Conservation (phyloP, 495 filamentous ascomycete species). For the Penicillium lagena region DNA sequence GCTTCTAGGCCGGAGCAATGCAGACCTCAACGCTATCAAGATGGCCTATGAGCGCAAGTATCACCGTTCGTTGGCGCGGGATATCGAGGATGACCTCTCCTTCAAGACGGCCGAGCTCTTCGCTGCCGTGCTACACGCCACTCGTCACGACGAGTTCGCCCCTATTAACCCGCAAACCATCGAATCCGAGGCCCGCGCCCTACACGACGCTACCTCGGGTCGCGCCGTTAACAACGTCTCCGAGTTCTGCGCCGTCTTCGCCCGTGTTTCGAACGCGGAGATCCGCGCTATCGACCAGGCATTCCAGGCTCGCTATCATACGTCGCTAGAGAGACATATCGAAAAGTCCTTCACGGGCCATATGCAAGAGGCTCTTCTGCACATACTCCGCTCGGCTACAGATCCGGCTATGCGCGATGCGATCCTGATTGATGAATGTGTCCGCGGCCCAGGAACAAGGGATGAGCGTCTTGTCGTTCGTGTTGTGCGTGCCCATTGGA, state of each 20-base stretch:
- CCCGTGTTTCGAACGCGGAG: slow-evolving; percentile 66
- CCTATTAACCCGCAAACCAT: slow-evolving; percentile 63
- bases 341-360: slow-evolving; percentile 81
- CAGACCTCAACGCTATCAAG: slow-evolving; percentile 79
- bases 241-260: slow-evolving; percentile 70
- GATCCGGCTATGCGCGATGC: slow-evolving; percentile 83
- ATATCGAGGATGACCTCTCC: slow-evolving; percentile 71
- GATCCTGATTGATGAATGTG: slow-evolving; percentile 69
- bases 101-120: slow-evolving; percentile 81
- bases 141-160: slow-evolving; percentile 65
- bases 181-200: slow-evolving; percentile 62
- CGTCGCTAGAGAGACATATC: slow-evolving; percentile 63
- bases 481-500: slow-evolving; percentile 75
- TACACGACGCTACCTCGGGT: slow-evolving; percentile 68
- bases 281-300: slow-evolving; percentile 69
- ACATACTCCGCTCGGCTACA: slow-evolving; percentile 66
- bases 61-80: slow-evolving; percentile 52
- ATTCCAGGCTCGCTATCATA: slow-evolving; percentile 61
- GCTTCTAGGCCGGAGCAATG: slow-evolving; percentile 74
- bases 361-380: slow-evolving; percentile 80
- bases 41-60: slow-evolving; percentile 61
- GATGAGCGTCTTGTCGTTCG: slow-evolving; percentile 71
- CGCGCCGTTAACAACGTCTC: slow-evolving; percentile 67
- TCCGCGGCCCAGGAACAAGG: slow-evolving; percentile 83
- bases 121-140: slow-evolving; percentile 64